These are phyloP conservation scores for Trypanosoma mega DNA, from an alignment of 208 protist species.

Conservation along the genomic window DNA sequence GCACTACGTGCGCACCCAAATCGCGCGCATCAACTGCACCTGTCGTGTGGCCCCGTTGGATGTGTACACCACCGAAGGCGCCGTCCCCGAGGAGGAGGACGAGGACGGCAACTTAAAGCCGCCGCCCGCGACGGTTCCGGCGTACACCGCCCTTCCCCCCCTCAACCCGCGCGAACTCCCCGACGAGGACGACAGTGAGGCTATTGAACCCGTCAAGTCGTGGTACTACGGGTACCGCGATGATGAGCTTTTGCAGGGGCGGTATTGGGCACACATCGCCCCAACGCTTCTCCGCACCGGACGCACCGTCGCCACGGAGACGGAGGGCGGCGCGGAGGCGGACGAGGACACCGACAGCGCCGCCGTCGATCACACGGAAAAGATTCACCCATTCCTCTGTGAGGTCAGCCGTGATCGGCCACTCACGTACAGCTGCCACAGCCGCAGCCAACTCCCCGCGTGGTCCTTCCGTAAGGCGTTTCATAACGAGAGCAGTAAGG, in stretches of 20 bases:
- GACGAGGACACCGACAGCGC: conserved; percentile 28
- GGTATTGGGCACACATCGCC: conserved; percentile 89
- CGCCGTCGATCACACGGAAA: conserved; percentile 49
- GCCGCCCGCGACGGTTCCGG: conserved; percentile 58
- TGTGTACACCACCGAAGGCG: conserved; percentile 80
- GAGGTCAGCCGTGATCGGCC: conserved; percentile 70
- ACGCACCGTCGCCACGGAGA: conserved; percentile 32
- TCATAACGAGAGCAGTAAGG: conserved; percentile 68
- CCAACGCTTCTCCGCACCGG: conserved; percentile 75
- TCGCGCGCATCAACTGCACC: conserved; percentile 92
- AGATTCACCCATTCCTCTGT: conserved; percentile 85
- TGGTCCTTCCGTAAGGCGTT: conserved; percentile 90
- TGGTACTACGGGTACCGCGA: conserved; percentile 83
- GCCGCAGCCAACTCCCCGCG: conserved; percentile 61
- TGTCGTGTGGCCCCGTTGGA: conserved; percentile 86
- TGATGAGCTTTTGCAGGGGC: conserved; percentile 86
- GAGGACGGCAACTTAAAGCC: conserved; percentile 65
- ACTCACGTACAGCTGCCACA: conserved; percentile 75
- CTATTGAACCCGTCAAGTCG: conserved; percentile 58
- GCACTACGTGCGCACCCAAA: conserved; percentile 94
- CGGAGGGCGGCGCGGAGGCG: conserved; percentile 8
- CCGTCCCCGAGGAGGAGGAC: conserved; percentile 85
- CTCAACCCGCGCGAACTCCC: conserved; percentile 80
- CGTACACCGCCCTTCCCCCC: conserved; percentile 78
- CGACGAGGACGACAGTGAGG: conserved; percentile 81